Conservation (phyloP, 768 basidiomycete species). For the Mycena rosella region DNA sequence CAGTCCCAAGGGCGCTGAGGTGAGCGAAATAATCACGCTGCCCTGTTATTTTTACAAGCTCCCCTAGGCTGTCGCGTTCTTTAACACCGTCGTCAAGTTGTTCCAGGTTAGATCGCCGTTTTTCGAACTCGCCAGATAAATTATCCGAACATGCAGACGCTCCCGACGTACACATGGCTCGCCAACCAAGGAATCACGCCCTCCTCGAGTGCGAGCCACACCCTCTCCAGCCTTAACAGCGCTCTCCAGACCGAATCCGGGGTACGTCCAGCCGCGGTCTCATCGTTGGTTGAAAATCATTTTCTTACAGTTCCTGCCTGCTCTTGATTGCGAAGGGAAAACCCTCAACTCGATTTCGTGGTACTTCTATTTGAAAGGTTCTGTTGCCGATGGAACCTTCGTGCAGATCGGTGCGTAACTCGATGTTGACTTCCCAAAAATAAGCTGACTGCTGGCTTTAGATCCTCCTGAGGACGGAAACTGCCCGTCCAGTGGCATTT, state of each 20-base stretch:
- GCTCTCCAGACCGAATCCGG: constrained; percentile 59
- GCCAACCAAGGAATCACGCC: constrained; percentile 67
- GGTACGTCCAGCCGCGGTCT: neutral
- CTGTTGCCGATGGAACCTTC: constrained; percentile 66
- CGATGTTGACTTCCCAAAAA: neutral
- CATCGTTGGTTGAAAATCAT: neutral
- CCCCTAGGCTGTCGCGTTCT: constrained; percentile 77
- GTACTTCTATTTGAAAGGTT: constrained; percentile 70
- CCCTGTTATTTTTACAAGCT: neutral
- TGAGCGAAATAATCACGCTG: constrained; percentile 37
- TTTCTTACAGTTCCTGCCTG: constrained; percentile 54
- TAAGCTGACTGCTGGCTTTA: constrained; percentile 34
- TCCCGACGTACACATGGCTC: constrained; percentile 71
- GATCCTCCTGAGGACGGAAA: constrained; percentile 54
- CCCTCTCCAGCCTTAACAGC: constrained; percentile 52
- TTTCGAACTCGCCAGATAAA: neutral
- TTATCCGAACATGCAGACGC: constrained; percentile 45
- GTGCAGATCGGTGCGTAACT: constrained; percentile 55
- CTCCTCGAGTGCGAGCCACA: constrained; percentile 54
- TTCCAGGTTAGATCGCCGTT: constrained; percentile 19
- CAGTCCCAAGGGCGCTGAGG: constrained; percentile 72
- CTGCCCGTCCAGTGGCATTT: constrained; percentile 60
- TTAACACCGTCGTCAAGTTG: constrained; percentile 42
- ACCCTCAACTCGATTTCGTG: constrained; percentile 60
- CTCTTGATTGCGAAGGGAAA: constrained; percentile 56